phyloP scores from a whole-genome alignment of 768 basidiomycete genomes.

The Plicaturopsis crispa region DNA sequence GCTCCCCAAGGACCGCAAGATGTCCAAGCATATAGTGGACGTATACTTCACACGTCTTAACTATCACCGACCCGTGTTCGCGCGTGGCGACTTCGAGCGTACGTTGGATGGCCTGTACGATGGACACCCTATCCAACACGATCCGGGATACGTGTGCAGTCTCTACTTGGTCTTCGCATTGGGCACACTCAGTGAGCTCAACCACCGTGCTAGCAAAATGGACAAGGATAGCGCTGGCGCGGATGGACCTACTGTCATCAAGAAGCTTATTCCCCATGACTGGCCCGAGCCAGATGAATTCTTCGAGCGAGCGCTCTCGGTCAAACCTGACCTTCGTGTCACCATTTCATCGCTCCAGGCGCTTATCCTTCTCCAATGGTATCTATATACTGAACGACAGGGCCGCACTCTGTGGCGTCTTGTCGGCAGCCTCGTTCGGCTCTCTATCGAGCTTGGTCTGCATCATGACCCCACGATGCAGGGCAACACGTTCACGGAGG shows the following conservation, averaged over 20 bases:
- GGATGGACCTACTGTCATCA: conserved; percentile 32
- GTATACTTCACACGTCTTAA: conserved; percentile 77
- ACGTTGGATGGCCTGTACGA: conserved; percentile 63
- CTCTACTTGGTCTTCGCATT: conserved; percentile 73
- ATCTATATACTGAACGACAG: conserved; percentile 87
- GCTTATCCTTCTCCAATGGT: conserved; percentile 81
- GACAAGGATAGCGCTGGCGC: conserved; percentile 33
- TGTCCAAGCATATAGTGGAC: conserved; percentile 54
- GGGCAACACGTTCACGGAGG: conserved; percentile 50
- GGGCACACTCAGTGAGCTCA: conserved; percentile 77
- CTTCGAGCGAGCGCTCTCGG: conserved; percentile 67
- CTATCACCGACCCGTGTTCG: conserved; percentile 70
- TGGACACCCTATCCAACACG: conserved; percentile 40
- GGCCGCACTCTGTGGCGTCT: conserved; percentile 87
- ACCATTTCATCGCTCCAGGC: conserved; percentile 80
- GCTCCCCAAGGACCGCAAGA: conserved; percentile 71
- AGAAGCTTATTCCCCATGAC: conserved; percentile 35
- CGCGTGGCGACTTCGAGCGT: conserved; percentile 60
- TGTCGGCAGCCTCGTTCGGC: conserved; percentile 75
- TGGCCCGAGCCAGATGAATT: conserved; percentile 86
- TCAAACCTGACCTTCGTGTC: conserved; percentile 79
- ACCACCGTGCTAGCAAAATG: conserved; percentile 53
- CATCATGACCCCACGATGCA: conserved; percentile 80
- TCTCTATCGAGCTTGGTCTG: conserved; percentile 77
- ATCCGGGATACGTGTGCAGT: conserved; percentile 75